Evolutionary conservation across 1,139 yeast species (phyloP).

Genomic region (Yamadazyma dendronema): DNA sequence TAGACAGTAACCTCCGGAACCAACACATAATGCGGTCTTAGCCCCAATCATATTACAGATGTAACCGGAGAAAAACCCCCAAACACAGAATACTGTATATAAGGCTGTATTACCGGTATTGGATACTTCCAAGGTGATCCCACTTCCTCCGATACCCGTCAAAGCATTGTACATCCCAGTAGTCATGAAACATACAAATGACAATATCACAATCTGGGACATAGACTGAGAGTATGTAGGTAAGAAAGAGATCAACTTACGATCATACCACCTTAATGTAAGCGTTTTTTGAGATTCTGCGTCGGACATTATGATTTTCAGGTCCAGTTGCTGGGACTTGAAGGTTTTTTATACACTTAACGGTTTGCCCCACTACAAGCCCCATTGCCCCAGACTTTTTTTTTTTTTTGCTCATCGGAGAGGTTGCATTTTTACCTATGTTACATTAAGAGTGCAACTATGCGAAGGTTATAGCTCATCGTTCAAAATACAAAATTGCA

Average conservation of each 20-base stretch:
- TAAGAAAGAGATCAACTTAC: conserved; percentile 2
- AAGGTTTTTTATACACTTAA: neutral
- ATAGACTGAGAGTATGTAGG: conserved; percentile 9
- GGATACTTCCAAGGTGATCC: conserved; percentile 41
- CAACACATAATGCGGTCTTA: conserved; percentile 47
- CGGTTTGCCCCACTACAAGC: neutral
- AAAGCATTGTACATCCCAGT: conserved; percentile 62
- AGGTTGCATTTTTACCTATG: conserved; percentile 1
- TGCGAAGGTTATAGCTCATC: neutral
- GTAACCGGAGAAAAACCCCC: conserved; percentile 63
- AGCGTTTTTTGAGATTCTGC: conserved; percentile 1
- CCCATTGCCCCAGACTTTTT: conserved; percentile 2
- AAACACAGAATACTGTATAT: conserved; percentile 54
- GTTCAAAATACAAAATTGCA: neutral
- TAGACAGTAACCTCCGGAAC: conserved; percentile 57
- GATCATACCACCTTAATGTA: conserved; percentile 9
- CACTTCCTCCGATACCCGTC: conserved; percentile 50
- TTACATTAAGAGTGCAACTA: neutral
- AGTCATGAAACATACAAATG: conserved; percentile 51
- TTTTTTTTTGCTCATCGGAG: neutral
- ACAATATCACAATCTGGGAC: conserved; percentile 41
- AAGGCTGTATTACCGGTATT: conserved; percentile 57
- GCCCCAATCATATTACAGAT: conserved; percentile 55
- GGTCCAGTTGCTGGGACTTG: neutral
- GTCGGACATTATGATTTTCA: conserved; percentile 1